Evolutionary conservation across 176 grass and related monocot species (phyloP).

Genomic region (Metroxylon sagu): DNA sequence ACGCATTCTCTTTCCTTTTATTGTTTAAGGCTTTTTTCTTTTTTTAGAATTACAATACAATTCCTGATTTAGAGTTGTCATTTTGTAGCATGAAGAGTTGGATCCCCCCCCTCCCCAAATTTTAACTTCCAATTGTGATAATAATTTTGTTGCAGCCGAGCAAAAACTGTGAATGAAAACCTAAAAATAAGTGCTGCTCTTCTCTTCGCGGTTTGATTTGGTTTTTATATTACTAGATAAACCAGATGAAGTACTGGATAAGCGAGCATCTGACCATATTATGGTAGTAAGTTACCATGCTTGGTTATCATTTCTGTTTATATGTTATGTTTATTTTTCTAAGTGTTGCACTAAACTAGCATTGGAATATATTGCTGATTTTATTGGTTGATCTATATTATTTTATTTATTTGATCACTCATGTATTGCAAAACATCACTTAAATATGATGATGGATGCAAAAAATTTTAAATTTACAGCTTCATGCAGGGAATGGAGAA

Average conservation of each 20-base stretch:
- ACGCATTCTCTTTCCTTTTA: no score
- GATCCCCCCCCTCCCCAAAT: no score
- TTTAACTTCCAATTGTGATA: neutral
- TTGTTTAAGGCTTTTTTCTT: no score
- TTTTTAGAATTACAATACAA: no score
- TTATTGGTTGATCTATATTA: neutral
- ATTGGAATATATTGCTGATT: neutral
- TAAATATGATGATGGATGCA: no score
- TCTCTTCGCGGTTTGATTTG: constrained; percentile 86
- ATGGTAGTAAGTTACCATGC: constrained; percentile 52
- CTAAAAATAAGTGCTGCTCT: constrained; percentile 81
- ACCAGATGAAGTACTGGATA: constrained; percentile 71
- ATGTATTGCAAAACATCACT: no score
- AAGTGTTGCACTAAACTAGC: neutral
- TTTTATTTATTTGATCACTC: no score
- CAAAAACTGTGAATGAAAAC: constrained; percentile 89
- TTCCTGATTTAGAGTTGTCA: no score
- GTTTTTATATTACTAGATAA: constrained; percentile 90
- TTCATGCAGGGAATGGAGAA: constrained; percentile 44
- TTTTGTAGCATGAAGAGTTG: no score
- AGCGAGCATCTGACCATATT: constrained; percentile 78
- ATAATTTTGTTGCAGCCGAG: constrained; percentile 53
- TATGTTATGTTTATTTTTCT: no score
- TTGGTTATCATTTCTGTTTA: no score
- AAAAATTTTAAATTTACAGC: constrained; percentile 27